Evolutionary conservation across 306 rosid genomes (phyloP), one percentile per base, ranked within the genome.

Genomic region (Prosopis cineraria): DNA sequence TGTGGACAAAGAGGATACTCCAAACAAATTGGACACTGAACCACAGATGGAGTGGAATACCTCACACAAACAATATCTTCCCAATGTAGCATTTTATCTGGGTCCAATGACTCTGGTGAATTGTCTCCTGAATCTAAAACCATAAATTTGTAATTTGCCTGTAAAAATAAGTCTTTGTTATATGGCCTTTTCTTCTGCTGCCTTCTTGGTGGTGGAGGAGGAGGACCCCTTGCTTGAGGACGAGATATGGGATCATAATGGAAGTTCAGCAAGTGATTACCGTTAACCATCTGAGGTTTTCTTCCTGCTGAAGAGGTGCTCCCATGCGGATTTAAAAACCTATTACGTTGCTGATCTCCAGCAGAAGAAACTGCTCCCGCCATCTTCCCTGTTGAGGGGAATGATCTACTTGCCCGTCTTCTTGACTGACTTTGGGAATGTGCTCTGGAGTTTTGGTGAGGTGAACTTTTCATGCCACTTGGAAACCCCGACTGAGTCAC

Each of bases 21-120:
- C 83, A 95, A 88, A 89, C 98, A 95, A 84, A 95, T 92, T 74
- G 98, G 98, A 85, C 98, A 95, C 80, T 88, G 97, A 60, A 95
- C 88, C 71, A 80, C 67, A 59, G 85, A 83, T 16, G 98, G 93
- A 68, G 98, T 90, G 22, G 86, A 91, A 86, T 88, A 91, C 56
- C 90, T 95, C 80, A 95, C 76, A 27, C 93, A 91, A 79, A 95
- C 87, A 75, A 95, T 91, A 84, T 92, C 96, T 78, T 95, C 98
- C 98, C 98, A 95, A 79, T 55, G 91, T 81, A 95, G 82, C 98
- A 88, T 93, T 83, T 90, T 91, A 87, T 95, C 98, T 11, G 98
- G 98, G 85, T 95, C 98, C 91, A 92, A 79, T 3, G 86, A 75
- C 52, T 92, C 93, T 0, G 90, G 80, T 0, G 83, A 80, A 83